Evolutionary conservation across 176 grass and related monocot genomes (phyloP), one percentile per base, ranked within the genome.

Genomic region (Triticum turgidum): DNA sequence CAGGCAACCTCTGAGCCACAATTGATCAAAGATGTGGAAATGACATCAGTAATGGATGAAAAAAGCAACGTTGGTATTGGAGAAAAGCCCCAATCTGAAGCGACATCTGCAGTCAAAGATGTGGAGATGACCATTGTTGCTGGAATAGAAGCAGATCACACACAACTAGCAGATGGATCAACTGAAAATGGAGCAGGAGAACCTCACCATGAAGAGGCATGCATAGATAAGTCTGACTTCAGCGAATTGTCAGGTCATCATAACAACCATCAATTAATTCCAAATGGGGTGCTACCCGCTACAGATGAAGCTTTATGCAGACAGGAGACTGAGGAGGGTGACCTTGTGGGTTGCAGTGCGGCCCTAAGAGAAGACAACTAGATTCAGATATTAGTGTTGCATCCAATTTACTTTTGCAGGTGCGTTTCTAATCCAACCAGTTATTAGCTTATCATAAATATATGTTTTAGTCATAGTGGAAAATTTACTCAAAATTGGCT

Each of bases 321-420:
- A 69, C 27, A 82, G 86, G 77, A 54, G 51, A 54, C 51, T 54
- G 18, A 54, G 51, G 51, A 69, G 69, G 59, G 45, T 68, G 84
- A 88, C 85, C 77, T 80, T 84, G 78, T 74, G 37, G 22, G 12
- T 88, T 44, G 17, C 66, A 88, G 52, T 37, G 61, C 33, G 42
- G 84, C 77, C 86, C 58, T 78, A 87, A 84, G 38, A 81, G 51
- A 82, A 85, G 70, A 79, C 64, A 90, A 81, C 25, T 92, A 92
- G 79, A 81, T 84, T 76, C 74, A 52, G 69, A 85, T 30, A 80
- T 37, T 82, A 90, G 69, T 56, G 76, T 73, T 68, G 76, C 74
- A 82, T 86, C 76, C 54, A 30, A 84, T 91, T 85, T 95, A 86
- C 82, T 66, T 92, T 87, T 88, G 69, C 78, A 90, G 88, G 93